Evolutionary conservation across 139 green algal species (phyloP).

Genomic region (Zygnema circumcarinatum): DNA sequence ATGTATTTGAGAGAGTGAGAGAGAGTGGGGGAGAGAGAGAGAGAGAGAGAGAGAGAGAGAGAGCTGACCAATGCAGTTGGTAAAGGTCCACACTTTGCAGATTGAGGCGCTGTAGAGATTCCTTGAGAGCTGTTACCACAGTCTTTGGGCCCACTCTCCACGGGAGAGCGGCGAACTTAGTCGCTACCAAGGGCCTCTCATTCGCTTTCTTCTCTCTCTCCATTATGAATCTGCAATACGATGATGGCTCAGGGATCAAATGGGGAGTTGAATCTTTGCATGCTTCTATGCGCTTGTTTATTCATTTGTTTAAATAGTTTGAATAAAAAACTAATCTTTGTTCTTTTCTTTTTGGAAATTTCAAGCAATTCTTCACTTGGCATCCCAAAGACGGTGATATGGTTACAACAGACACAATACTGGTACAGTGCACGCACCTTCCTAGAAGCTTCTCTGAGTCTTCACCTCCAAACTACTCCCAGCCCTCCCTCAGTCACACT

Average conservation of each 20-base stretch:
- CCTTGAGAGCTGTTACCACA: constrained; percentile 48
- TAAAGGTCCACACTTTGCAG: constrained; percentile 53
- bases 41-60: no score
- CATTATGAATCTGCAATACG: constrained; percentile 43
- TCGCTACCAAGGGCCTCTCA: constrained; percentile 42
- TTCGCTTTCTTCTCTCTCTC: constrained; percentile 41
- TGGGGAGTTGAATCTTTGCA: not conserved
- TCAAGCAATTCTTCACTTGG: no score
- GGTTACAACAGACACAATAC: no score
- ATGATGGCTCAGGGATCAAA: not conserved
- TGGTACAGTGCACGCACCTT: no score
- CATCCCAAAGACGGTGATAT: no score
- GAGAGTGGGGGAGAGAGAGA: no score
- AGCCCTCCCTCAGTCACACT: no score
- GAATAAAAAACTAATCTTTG: no score
- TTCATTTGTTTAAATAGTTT: not conserved
- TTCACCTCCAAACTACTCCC: constrained; percentile 46
- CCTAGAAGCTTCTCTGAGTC: constrained; percentile 56
- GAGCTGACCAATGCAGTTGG: constrained; percentile 60
- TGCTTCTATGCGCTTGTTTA: not conserved
- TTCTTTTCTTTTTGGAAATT: not conserved
- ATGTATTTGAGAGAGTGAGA: no score
- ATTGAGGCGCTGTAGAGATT: constrained; percentile 29
- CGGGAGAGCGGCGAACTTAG: constrained; percentile 53
- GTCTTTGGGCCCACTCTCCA: constrained; percentile 38